These are phyloP conservation scores for Helicostylum pulchrum DNA, from an alignment of 192 early-diverging fungal species.

Conservation along the genomic window DNA sequence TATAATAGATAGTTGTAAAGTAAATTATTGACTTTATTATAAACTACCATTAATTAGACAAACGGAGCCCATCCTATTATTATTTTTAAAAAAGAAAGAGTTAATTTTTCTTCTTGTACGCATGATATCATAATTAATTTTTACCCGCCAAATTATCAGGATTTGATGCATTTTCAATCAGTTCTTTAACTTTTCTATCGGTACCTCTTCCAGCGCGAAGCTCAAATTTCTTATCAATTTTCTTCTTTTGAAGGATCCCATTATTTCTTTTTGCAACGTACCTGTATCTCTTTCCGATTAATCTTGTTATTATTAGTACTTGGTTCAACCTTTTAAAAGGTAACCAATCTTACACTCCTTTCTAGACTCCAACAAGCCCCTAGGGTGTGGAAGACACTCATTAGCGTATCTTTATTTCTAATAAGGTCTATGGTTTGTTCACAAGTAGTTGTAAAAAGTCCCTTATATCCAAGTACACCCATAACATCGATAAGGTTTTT, in stretches of 20 bases:
- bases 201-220: slow-evolving; percentile 52
- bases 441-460: slow-evolving; percentile 64
- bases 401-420: slow-evolving; percentile 75
- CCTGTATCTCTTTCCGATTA: too few relatives aligned
- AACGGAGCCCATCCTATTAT: slow-evolving; percentile 27
- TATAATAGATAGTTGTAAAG: background rate
- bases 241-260: too few relatives aligned
- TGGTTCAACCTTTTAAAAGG: background rate
- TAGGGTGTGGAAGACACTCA: slow-evolving; percentile 89
- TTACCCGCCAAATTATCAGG: slow-evolving; percentile 66
- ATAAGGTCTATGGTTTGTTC: slow-evolving; percentile 72
- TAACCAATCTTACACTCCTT: slow-evolving; percentile 48
- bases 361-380: slow-evolving; percentile 85
- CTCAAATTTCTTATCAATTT: background rate
- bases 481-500: slow-evolving; percentile 95
- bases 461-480: slow-evolving; percentile 86
- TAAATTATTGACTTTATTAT: too few relatives aligned
- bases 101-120: background rate
- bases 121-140: background rate
- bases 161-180: slow-evolving; percentile 75
- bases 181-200: slow-evolving; percentile 77
- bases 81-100: background rate
- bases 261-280: too few relatives aligned
- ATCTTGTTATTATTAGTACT: too few relatives aligned
- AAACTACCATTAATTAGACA: background rate